These are phyloP conservation scores for Eucalyptus regnans DNA, from an alignment of 345 rosid species.

Conservation along the genomic window DNA sequence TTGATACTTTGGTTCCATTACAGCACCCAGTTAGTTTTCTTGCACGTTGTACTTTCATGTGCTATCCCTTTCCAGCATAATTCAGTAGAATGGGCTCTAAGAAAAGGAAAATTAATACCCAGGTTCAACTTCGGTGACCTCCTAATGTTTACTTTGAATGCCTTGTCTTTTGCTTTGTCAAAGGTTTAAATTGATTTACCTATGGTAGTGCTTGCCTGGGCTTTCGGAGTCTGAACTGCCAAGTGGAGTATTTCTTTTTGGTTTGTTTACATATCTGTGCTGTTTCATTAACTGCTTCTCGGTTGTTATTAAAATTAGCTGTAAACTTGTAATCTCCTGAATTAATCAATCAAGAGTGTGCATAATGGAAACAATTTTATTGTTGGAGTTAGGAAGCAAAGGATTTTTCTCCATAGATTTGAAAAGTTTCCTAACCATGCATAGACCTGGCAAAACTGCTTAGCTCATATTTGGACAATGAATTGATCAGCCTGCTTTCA, in stretches of 20 bases:
- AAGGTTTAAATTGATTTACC: neutral
- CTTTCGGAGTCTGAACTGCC: neutral
- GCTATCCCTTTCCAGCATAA: neutral
- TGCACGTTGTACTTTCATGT: neutral
- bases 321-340: neutral
- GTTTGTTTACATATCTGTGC: neutral
- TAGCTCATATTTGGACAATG: neutral
- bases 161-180: neutral
- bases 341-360: neutral
- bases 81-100: neutral
- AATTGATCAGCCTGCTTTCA: neutral
- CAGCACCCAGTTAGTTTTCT: neutral
- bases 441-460: neutral
- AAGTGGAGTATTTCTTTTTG: neutral
- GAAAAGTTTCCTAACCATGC: neutral
- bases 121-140: neutral
- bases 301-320: neutral
- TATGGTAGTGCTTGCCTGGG: neutral
- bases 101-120: neutral
- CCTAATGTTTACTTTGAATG: neutral
- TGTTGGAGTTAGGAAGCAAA: neutral
- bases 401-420: neutral
- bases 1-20: neutral
- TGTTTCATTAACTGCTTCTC: neutral
- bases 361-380: neutral